Evolutionary conservation across 208 protist genomes (phyloP), one percentile per base, ranked within the genome.

Genomic region (Zelonia costaricensis): DNA sequence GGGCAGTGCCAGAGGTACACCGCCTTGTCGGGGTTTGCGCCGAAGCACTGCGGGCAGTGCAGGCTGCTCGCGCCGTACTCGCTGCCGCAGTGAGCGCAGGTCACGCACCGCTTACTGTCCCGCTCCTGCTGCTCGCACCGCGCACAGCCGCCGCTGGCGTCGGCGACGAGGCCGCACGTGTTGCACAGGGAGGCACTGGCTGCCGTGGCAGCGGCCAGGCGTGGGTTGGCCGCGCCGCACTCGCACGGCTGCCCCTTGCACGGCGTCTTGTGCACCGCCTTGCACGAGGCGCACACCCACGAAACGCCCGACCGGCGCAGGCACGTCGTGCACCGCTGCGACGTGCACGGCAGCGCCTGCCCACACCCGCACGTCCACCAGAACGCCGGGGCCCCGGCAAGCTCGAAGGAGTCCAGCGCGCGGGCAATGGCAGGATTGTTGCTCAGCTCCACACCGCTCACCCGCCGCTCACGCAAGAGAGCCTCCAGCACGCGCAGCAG

Each of bases 361-460:
- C 87, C 87, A 59, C 87, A 93, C 7, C 87, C 84, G 62, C 87
- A 93, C 23, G 20, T 30, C 87, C 87, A 93, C 84, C 83, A 93
- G 49, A 91, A 93, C 16, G 51, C 27, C 4, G 53, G 7, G 0
- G 70, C 65, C 31, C 74, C 60, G 4, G 74, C 80, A 16, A 89
- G 33, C 13, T 66, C 22, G 61, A 89, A 89, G 35, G 68, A 45
- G 33, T 91, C 74, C 53, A 88, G 54, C 25, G 78, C 67, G 23
- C 56, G 74, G 13, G 78, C 74, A 28, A 93, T 76, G 18, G 43
- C 36, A 3, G 83, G 80, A 59, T 85, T 87, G 30, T 76, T 65
- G 16, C 61, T 36, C 12, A 93, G 52, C 16, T 74, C 61, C 12
- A 93, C 65, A 0, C 84, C 84, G n/a, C 48, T 70, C 3, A 84